phyloP scores from a whole-genome alignment of 345 rosid genomes.

The Arabidopsis arenosa region DNA sequence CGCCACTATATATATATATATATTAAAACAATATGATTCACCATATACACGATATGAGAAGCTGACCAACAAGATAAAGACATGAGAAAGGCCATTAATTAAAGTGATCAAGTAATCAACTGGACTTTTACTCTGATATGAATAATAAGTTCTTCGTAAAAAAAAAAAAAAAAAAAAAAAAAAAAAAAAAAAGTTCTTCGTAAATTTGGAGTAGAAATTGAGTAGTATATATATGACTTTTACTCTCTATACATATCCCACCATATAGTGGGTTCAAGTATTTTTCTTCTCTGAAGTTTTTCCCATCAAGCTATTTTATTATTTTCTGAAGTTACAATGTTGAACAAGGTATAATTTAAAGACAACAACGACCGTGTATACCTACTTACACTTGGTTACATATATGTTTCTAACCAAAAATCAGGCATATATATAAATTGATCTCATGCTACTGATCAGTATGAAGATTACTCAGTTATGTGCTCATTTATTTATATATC shows the following conservation, averaged over 20 bases:
- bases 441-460: background rate
- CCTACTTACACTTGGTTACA: background rate
- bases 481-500: background rate
- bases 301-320: background rate
- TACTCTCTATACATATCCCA: background rate
- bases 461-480: background rate
- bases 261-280: slow-evolving; percentile 16
- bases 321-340: background rate
- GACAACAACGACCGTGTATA: background rate
- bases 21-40: background rate
- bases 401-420: background rate
- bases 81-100: no score
- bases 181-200: slow-evolving; percentile 17
- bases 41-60: slow-evolving; percentile 5
- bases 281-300: background rate
- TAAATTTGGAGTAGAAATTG: background rate
- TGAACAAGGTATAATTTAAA: background rate
- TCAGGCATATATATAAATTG: background rate
- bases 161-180: no score
- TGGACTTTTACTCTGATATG: background rate
- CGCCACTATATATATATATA: background rate
- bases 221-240: background rate
- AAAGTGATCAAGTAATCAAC: background rate
- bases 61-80: background rate
- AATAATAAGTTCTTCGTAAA: slow-evolving; percentile 3